Conservation (phyloP, 78 protist species). For the Diacronema lutheri region DNA sequence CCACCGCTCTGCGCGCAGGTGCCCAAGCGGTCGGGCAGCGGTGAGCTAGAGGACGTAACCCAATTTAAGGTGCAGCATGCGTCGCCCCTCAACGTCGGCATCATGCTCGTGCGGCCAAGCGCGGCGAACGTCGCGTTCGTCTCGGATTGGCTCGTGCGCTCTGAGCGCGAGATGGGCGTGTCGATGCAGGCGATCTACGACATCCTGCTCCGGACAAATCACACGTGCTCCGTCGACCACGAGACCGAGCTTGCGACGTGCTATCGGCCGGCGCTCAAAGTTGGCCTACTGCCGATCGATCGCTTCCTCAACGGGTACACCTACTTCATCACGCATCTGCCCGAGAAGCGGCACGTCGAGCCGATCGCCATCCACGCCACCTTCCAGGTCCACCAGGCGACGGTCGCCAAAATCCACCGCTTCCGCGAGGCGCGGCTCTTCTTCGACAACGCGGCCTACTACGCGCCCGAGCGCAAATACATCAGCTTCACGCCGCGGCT, state of each 20-base stretch:
- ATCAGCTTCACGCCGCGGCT: neutral
- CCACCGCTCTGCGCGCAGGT: no score
- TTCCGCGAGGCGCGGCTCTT: slow-evolving; percentile 8
- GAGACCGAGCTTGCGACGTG: neutral
- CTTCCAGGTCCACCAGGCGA: neutral
- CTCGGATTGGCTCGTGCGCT: no score
- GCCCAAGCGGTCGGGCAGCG: no score
- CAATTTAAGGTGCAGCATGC: no score
- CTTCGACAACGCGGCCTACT: neutral
- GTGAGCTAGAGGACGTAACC: neutral
- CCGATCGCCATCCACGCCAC: neutral
- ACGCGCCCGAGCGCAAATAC: neutral
- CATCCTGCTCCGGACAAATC: no score
- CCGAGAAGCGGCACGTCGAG: neutral
- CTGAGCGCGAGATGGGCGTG: no score
- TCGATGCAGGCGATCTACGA: no score
- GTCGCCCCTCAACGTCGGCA: no score
- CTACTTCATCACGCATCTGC: slow-evolving; percentile 4
- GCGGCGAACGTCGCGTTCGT: no score
- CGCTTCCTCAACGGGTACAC: neutral
- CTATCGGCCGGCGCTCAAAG: neutral
- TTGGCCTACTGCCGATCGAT: neutral
- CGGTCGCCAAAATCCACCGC: slow-evolving; percentile 12
- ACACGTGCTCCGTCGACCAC: no score
- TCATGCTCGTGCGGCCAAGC: no score